Conservation (phyloP, 2,329 filamentous ascomycete species). For the Cytospora chrysosperma region DNA sequence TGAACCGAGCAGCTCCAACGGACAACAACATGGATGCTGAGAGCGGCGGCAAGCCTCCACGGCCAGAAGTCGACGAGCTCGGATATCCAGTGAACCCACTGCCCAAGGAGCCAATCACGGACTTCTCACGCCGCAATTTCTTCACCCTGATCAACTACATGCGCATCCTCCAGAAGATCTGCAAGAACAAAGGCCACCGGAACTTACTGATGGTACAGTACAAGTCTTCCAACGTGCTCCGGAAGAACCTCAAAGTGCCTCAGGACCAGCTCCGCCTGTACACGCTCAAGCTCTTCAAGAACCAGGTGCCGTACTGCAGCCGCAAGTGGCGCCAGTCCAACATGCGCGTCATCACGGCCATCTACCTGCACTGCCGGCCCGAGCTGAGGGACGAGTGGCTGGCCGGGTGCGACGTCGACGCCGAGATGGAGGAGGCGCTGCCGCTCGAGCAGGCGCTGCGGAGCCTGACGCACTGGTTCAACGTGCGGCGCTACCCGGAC, state of each 20-base stretch:
- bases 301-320: constrained; percentile 95
- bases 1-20: constrained; percentile 42
- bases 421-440: constrained; percentile 88
- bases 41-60: constrained; percentile 30
- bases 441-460: constrained; percentile 89
- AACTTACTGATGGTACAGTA: constrained; percentile 93
- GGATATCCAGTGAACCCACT: constrained; percentile 74
- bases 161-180: constrained; percentile 95
- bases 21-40: constrained; percentile 30
- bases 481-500: constrained; percentile 77
- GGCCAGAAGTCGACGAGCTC: constrained; percentile 77
- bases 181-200: constrained; percentile 91
- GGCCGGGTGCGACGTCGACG: constrained; percentile 85
- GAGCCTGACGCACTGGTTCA: constrained; percentile 92
- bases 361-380: constrained; percentile 90
- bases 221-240: constrained; percentile 88
- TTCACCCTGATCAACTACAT: constrained; percentile 94
- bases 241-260: constrained; percentile 87
- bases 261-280: constrained; percentile 86
- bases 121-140: constrained; percentile 91
- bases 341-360: constrained; percentile 97
- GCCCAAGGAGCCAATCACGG: constrained; percentile 75
- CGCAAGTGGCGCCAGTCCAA: constrained; percentile 97
- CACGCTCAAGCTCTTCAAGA: constrained; percentile 97
- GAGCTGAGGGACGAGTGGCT: constrained; percentile 96